These are phyloP conservation scores for Solanum bulbocastanum DNA, from an alignment of 257 asterid genomes.

Conservation along the genomic window DNA sequence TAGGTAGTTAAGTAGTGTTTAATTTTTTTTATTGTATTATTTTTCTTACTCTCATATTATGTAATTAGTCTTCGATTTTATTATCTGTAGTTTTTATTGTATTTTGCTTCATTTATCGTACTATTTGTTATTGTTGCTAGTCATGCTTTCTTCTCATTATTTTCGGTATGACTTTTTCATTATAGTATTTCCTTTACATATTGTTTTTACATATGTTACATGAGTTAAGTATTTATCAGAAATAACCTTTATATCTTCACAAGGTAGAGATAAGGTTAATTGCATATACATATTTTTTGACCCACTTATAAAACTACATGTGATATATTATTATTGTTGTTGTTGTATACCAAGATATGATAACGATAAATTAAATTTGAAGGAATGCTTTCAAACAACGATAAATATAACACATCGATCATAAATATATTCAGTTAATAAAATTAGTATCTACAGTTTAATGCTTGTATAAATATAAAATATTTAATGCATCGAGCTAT, in stretches of 20 bases:
- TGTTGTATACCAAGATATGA: neutral
- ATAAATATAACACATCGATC: neutral
- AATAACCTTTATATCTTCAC: neutral
- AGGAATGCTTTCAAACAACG: neutral
- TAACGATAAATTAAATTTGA: neutral
- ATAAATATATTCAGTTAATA: neutral
- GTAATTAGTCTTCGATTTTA: too few species aligned
- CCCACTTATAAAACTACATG: neutral
- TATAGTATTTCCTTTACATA: neutral
- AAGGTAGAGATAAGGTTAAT: neutral
- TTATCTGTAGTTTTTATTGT: too few species aligned
- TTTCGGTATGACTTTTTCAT: neutral
- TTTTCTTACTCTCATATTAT: neutral
- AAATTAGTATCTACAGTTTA: neutral
- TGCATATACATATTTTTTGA: neutral
- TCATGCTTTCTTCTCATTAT: neutral
- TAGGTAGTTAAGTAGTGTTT: too few species aligned
- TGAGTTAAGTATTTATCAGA: neutral
- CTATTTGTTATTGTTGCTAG: neutral
- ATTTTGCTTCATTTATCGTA: neutral
- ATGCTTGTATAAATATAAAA: neutral
- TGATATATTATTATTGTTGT: too few species aligned
- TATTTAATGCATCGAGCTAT: neutral
- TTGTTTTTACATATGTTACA: neutral
- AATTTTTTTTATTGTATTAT: too few species aligned